phyloP scores from a whole-genome alignment of 2,329 filamentous ascomycete species.

The Trichophyton simii region DNA sequence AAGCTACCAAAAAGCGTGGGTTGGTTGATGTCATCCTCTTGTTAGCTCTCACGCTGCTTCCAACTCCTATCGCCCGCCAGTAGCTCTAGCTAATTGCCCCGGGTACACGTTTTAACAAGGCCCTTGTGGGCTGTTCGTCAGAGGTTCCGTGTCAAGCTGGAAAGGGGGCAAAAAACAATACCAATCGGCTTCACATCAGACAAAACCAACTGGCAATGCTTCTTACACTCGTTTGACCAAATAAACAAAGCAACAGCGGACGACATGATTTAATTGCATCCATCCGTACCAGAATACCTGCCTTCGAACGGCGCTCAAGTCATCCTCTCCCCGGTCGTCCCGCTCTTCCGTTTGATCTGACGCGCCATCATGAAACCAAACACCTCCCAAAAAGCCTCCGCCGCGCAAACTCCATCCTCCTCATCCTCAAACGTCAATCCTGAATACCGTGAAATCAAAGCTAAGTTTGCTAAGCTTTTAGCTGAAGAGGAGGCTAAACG shows the following conservation, averaged over 20 bases:
- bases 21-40: not conserved
- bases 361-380: conserved; percentile 8
- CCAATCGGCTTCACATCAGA: not conserved
- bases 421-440: conserved; percentile 1
- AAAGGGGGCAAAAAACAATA: not conserved
- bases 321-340: not conserved
- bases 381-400: conserved; percentile 1
- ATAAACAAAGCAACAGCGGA: not conserved
- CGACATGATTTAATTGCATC: not conserved
- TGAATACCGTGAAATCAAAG: conserved; percentile 14
- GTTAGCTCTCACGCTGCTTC: too few relatives aligned
- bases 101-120: not conserved
- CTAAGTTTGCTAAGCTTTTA: conserved; percentile 15
- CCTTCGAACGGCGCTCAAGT: not conserved
- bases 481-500: conserved; percentile 14
- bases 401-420: not conserved
- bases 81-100: too few relatives aligned
- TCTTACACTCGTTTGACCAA: not conserved
- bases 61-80: not conserved
- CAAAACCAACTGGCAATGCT: not conserved
- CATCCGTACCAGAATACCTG: not conserved
- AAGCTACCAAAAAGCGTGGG: too few relatives aligned
- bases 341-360: not conserved
- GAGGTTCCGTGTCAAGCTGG: not conserved
- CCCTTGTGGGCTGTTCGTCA: not conserved